Conservation (phyloP, 2,329 filamentous ascomycete genomes). For the Alternaria solani region DNA sequence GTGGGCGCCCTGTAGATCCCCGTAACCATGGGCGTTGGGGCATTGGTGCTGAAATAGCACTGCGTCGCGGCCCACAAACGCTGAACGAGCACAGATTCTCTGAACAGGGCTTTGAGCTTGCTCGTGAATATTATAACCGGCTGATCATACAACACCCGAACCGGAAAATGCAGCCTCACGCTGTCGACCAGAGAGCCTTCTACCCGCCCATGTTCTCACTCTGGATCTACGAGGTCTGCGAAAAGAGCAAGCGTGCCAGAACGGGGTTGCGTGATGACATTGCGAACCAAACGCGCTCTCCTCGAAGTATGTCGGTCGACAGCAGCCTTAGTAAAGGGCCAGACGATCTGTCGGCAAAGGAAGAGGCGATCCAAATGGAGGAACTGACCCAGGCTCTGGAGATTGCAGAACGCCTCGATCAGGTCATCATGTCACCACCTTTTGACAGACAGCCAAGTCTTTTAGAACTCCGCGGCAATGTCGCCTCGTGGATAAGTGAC, state of each 20-base stretch:
- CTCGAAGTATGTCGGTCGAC: constrained; percentile 25
- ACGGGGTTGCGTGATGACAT: constrained; percentile 11
- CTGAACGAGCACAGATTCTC: constrained; percentile 30
- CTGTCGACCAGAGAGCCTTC: constrained; percentile 75
- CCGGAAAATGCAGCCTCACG: constrained; percentile 71
- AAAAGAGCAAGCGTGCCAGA: constrained; percentile 61
- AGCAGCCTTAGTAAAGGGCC: constrained; percentile 7
- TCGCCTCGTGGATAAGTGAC: constrained; percentile 78
- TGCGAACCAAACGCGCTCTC: constrained; percentile 7
- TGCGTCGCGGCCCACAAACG: constrained; percentile 59
- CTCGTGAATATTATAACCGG: constrained; percentile 76
- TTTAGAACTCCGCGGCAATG: constrained; percentile 74
- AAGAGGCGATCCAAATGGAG: constrained; percentile 54
- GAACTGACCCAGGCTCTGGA: constrained; percentile 67
- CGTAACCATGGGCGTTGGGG: constrained; percentile 78
- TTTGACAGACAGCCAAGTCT: constrained; percentile 74
- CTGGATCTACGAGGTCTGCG: constrained; percentile 78
- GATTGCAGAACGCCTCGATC: constrained; percentile 75
- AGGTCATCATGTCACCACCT: constrained; percentile 72
- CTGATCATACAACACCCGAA: constrained; percentile 74
- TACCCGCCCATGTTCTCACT: constrained; percentile 81
- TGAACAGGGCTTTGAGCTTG: constrained; percentile 62
- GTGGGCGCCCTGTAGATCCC: constrained; percentile 68
- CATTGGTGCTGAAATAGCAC: constrained; percentile 82
- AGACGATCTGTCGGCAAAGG: constrained; percentile 19